These are phyloP conservation scores for Tarenaya hassleriana DNA, from an alignment of 345 rosid species.

Conservation along the genomic window DNA sequence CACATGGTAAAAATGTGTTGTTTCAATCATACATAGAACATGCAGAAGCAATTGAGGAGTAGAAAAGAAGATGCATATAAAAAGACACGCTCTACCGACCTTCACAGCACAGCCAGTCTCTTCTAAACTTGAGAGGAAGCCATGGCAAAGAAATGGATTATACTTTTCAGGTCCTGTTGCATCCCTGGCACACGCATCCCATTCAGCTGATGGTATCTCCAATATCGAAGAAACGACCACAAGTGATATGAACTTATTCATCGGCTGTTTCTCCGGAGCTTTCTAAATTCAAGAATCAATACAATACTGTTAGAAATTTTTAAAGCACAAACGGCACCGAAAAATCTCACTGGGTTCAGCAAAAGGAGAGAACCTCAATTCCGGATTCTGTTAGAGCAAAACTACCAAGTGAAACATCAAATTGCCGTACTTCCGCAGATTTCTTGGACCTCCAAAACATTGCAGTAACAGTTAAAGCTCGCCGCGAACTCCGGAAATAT, in stretches of 20 bases:
- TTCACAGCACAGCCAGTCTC: slow-evolving; percentile 58
- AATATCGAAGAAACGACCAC: slow-evolving; percentile 65
- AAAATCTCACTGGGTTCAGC: background rate
- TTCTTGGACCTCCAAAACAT: slow-evolving; percentile 74
- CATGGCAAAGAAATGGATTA: slow-evolving; percentile 77
- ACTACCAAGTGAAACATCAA: slow-evolving; percentile 44
- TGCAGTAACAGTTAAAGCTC: slow-evolving; percentile 38
- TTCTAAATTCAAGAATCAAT: slow-evolving; percentile 34
- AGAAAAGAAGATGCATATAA: background rate
- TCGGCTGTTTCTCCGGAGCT: slow-evolving; percentile 20
- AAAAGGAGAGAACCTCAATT: slow-evolving; percentile 46
- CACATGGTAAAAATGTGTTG: no score
- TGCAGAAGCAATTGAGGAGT: no score
- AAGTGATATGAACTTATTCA: slow-evolving; percentile 38
- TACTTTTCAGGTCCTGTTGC: slow-evolving; percentile 53
- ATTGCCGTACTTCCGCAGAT: slow-evolving; percentile 35
- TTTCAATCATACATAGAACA: no score
- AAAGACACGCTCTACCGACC: slow-evolving; percentile 31
- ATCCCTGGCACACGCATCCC: slow-evolving; percentile 85
- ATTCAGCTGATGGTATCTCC: slow-evolving; percentile 53
- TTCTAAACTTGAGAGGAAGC: slow-evolving; percentile 83
- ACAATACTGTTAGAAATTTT: slow-evolving; percentile 4
- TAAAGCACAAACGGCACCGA: background rate
- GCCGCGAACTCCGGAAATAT: slow-evolving; percentile 20
- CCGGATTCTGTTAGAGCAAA: slow-evolving; percentile 44